Conservation (phyloP, 1,284 basidiomycete species). For the Cutaneotrichosporon sp. region DNA sequence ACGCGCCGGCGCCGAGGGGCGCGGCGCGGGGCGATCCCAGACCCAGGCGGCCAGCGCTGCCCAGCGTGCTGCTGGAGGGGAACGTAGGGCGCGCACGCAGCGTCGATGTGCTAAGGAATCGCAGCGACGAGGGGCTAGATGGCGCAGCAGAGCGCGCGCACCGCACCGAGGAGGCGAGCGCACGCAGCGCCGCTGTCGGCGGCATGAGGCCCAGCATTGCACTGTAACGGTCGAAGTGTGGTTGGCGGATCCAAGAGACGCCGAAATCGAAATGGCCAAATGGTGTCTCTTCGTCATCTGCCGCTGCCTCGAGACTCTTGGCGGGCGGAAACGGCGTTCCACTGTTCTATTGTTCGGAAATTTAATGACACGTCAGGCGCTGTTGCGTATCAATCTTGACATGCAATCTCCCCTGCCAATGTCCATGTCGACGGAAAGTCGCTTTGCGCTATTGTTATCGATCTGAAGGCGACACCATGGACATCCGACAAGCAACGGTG, state of each 20-base stretch:
- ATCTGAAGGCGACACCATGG: conserved; percentile 39
- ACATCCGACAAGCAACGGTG: conserved; percentile 52
- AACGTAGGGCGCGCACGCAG: not conserved
- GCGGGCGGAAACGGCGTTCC: no score
- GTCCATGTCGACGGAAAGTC: no score
- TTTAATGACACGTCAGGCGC: not conserved
- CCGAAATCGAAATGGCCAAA: not conserved
- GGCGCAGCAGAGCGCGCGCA: not conserved
- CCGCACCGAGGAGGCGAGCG: conserved; percentile 3
- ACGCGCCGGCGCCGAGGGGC: not conserved
- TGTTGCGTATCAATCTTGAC: no score
- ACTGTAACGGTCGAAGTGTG: conserved; percentile 2
- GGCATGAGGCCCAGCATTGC: conserved; percentile 11
- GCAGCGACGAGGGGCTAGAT: not conserved
- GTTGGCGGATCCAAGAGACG: not conserved
- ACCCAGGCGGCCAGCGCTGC: not conserved
- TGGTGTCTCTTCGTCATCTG: no score
- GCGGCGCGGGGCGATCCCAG: not conserved
- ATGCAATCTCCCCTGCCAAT: no score
- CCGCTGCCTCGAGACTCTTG: not conserved
- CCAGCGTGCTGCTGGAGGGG: not conserved
- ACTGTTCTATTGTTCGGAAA: not conserved
- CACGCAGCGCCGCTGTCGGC: conserved; percentile 11
- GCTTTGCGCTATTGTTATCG: no score
- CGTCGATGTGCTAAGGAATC: not conserved